Conservation (phyloP, 2,329 filamentous ascomycete species). For the Cercospora sojina region DNA sequence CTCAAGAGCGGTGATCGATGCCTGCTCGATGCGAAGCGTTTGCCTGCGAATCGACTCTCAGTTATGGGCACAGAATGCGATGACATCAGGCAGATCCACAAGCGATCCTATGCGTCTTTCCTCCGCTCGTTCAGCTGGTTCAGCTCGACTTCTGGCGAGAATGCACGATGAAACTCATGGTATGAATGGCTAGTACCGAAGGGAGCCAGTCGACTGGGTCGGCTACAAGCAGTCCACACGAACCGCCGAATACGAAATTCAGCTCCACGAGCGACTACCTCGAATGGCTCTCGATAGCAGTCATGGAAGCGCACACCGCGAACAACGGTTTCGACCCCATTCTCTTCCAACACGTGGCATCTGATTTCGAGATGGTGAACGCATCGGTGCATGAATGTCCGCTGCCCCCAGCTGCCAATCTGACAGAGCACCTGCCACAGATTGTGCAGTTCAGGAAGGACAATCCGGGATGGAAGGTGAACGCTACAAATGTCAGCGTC, state of each 20-base stretch:
- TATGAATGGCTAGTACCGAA: neutral
- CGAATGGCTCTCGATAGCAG: constrained; percentile 12
- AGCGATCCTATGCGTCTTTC: neutral
- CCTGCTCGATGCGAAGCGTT: neutral
- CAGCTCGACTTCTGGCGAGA: neutral
- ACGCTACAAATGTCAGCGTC: constrained; percentile 8
- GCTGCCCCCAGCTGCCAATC: constrained; percentile 6
- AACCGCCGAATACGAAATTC: neutral
- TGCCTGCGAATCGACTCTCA: neutral
- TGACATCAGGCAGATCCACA: neutral
- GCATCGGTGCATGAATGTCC: constrained; percentile 17
- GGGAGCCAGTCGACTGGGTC: neutral
- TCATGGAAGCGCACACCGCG: constrained; percentile 18
- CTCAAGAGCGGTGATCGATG: neutral
- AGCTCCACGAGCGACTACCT: constrained; percentile 11
- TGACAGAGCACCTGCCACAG: constrained; percentile 16
- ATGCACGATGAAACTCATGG: neutral
- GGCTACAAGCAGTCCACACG: neutral
- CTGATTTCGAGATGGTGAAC: constrained; percentile 20
- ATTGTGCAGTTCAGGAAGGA: constrained; percentile 6
- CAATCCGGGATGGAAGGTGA: constrained; percentile 18
- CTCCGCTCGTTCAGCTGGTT: neutral
- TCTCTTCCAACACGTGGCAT: constrained; percentile 10
- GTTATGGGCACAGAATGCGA: neutral
- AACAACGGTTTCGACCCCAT: constrained; percentile 1